Conservation (phyloP, 768 basidiomycete species). For the Boletus barrowsii region DNA sequence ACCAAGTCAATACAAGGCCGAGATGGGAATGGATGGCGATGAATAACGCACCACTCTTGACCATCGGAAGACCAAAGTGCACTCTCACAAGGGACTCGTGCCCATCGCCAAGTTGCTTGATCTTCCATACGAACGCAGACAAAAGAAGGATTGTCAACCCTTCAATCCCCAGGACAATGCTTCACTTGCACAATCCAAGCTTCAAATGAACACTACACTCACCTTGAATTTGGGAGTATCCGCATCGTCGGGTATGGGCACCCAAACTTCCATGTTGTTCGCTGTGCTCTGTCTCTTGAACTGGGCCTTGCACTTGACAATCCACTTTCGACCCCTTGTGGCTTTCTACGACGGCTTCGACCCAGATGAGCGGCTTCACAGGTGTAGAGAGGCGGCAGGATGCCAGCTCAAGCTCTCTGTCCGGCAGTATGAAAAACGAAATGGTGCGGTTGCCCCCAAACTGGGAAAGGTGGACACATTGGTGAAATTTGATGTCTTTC, state of each 20-base stretch:
- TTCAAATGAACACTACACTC: slow-evolving; percentile 6
- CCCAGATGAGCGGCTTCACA: slow-evolving; percentile 92
- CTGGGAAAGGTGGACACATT: slow-evolving; percentile 93
- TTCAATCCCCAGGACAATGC: neutral
- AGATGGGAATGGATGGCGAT: neutral
- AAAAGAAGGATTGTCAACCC: neutral
- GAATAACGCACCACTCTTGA: slow-evolving; percentile 70
- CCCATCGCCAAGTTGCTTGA: slow-evolving; percentile 94
- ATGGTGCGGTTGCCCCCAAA: slow-evolving; percentile 99
- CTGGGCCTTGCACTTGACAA: slow-evolving; percentile 94
- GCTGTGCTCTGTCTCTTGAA: slow-evolving; percentile 96
- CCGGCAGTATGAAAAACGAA: slow-evolving; percentile 97
- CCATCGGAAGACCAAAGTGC: slow-evolving; percentile 94
- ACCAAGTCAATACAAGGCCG: neutral
- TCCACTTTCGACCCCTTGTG: slow-evolving; percentile 92
- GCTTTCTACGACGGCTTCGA: slow-evolving; percentile 94
- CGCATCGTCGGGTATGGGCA: slow-evolving; percentile 98
- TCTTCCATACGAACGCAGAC: slow-evolving; percentile 98
- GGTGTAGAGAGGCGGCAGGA: slow-evolving; percentile 94
- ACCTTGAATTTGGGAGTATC: slow-evolving; percentile 97
- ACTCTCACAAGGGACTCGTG: slow-evolving; percentile 98
- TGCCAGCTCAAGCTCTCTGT: slow-evolving; percentile 99
- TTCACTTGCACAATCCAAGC: too few relatives aligned
- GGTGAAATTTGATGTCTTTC: slow-evolving; percentile 99
- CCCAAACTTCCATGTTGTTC: slow-evolving; percentile 98